Base-by-base conservation (phyloP, 208 protist genomes). In the Wallacemonas collosoma region DNA sequence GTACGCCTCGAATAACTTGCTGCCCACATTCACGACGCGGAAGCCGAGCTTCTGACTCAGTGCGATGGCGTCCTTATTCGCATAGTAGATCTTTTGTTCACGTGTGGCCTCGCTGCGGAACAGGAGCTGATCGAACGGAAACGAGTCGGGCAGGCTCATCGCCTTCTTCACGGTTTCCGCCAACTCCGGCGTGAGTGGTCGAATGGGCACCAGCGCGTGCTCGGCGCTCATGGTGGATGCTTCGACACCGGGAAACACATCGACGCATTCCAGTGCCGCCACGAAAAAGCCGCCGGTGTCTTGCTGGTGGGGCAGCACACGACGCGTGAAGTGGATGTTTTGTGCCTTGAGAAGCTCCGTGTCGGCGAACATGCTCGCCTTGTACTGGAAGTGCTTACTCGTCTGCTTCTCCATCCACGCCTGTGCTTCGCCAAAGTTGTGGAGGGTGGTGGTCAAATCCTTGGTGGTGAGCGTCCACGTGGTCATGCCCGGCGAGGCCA, bases 241-340 rank as follows among this genome's bases (percentile, higher is more conserved):
- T 17, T 41, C 62, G 36, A 44, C 51, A 1, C 44, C 15, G 4
- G 76, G 71, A n/a, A 89, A 72, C 72, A 90, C 87, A 55, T 69
- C 58, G 6, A 95, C 73, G 68, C 89, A 94, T 44, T 84, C 75
- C 76, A 99, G 72, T 38, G 95, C 90, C 0, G 97, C 95, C 15
- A 99, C 81, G 79, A 99, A 99, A 85, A 99, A 99, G 55, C 97
- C 98, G 41, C 98, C 98, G 15, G 96, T 98, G 82, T 99, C 90
- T 76, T 98, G 95, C n/a, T 86, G 51, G 70, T 99, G 97, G 14
- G 98, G 97, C 60, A 98, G 77, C 6, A 99, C 75, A 35, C 98
- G 91, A 45, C 97, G 82, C 45, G 89, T 83, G 39, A 80, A 82
- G 51, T 95, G 78, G 8, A 98, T 92, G 64, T 94, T 79, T 75